Evolutionary conservation across 306 rosid species (phyloP), one percentile per base, ranked within the genome.

Genomic region (Castanea mollissima): DNA sequence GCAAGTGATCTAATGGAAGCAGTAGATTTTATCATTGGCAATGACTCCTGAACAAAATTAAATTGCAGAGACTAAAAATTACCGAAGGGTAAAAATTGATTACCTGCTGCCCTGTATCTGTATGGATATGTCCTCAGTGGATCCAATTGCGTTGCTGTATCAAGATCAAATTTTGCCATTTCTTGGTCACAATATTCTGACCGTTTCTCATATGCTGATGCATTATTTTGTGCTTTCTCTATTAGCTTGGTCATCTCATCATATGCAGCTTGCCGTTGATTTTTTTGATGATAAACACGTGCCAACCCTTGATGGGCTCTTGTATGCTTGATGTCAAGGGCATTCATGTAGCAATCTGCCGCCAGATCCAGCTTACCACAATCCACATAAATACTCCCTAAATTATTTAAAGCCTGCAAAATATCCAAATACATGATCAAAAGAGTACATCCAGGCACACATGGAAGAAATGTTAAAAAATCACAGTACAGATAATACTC

Each of bases 61-160:
- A 56, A 67, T 54, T 32, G 55, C 21, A 60, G 38, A 71, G 74
- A 77, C 21, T 63, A 71, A 74, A 51, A 29, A n/a, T 15, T 44
- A 49, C 41, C 5, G 11, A 73, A 25, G 60, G 75, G 5, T 63
- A 55, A 55, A 9, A 63, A 71, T 21, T 23, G 34, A 49, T 76
- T 79, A 93, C 98, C 98, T 86, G 98, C 98, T 76, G 98, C 98
- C 85, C 97, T 86, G 77, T 88, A 91, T 91, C 94, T 90, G 82
- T 91, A 93, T 2, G 98, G 94, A 51, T 93, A 93, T 4, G 97
- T 86, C 81, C 97, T 91, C 57, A 91, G 77, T 21, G 98, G 98
- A 85, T 93, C 94, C 79, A 90, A 76, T 38, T 86, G 83, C 25
- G 92, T 88, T 74, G 93, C 91, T 58, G 79, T 71, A 79, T 88